Evolutionary conservation across 2,329 filamentous ascomycete genomes (phyloP).

Genomic region (Verticillium isaacii): DNA sequence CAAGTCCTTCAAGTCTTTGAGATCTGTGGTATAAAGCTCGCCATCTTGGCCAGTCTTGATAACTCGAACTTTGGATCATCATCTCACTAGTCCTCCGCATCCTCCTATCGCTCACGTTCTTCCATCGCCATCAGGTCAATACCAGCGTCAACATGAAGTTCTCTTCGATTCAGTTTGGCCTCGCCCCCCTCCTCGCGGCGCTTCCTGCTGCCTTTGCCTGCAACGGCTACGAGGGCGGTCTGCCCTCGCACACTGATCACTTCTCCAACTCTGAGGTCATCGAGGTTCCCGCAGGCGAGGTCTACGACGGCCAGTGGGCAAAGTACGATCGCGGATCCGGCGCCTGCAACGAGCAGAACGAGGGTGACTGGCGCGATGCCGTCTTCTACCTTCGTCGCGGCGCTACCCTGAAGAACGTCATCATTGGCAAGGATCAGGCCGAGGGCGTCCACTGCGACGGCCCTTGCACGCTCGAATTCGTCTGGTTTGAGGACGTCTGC

Average conservation of each 20-base stretch:
- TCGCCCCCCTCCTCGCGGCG: constrained; percentile 11
- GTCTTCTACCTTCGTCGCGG: constrained; percentile 36
- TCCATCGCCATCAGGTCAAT: not conserved
- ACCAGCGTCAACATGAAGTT: not conserved
- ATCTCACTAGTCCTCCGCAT: not conserved
- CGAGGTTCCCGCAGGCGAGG: constrained; percentile 21
- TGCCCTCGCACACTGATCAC: constrained; percentile 21
- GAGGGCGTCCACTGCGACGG: constrained; percentile 42
- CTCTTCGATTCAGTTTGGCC: not conserved
- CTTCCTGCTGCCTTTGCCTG: constrained; percentile 23
- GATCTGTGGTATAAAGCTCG: no score
- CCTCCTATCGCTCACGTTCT: not conserved
- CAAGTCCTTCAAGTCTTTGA: no score
- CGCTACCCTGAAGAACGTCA: constrained; percentile 40
- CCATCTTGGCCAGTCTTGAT: no score
- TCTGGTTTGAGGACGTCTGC: constrained; percentile 43
- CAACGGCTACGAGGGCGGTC: constrained; percentile 22
- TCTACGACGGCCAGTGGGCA: constrained; percentile 28
- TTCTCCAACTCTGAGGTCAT: constrained; percentile 23
- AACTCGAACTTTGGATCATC: no score
- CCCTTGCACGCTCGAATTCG: constrained; percentile 34
- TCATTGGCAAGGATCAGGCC: constrained; percentile 32
- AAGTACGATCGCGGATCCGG: constrained; percentile 33
- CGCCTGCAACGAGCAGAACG: constrained; percentile 34
- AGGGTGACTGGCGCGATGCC: constrained; percentile 35